A percentile compares a stretch with the other conserved stretches of the same genome.
These are phyloP conservation scores for Massarina eburnea DNA, from an alignment of 2,329 filamentous ascomycete species.

Conservation along the genomic window DNA sequence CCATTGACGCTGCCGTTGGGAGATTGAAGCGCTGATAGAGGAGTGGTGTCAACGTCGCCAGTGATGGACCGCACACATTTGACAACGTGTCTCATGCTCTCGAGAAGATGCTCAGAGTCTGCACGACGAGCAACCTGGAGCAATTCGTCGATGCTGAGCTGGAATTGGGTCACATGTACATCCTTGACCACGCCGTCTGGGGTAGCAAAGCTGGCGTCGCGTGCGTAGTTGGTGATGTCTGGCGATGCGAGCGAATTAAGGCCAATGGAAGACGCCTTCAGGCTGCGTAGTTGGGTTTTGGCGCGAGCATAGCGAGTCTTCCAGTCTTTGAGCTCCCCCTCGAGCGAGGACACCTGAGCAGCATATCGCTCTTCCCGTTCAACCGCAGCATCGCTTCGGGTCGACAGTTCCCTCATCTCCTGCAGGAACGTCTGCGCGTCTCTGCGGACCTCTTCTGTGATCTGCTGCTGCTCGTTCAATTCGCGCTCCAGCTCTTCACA, in stretches of 20 bases:
- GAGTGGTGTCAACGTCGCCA: constrained; percentile 69
- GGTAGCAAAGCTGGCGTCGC: constrained; percentile 68
- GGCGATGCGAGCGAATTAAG: constrained; percentile 60
- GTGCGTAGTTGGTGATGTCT: constrained; percentile 67
- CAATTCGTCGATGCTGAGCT: constrained; percentile 90
- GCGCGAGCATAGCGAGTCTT: constrained; percentile 83
- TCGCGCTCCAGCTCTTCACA: constrained; percentile 52
- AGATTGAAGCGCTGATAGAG: constrained; percentile 43
- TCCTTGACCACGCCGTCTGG: constrained; percentile 82
- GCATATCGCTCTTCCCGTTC: constrained; percentile 81
- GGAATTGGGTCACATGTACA: constrained; percentile 91
- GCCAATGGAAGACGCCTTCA: constrained; percentile 79
- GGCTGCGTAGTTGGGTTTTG: constrained; percentile 81
- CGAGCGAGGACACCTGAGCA: constrained; percentile 72
- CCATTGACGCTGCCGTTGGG: constrained; percentile 40
- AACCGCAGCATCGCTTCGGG: constrained; percentile 74
- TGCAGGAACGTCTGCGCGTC: constrained; percentile 81
- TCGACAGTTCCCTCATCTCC: constrained; percentile 86
- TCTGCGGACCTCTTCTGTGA: constrained; percentile 82
- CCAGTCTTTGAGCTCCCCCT: constrained; percentile 86
- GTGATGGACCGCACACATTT: constrained; percentile 81
- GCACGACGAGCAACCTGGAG: constrained; percentile 73
- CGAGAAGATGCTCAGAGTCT: constrained; percentile 73
- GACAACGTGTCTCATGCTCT: constrained; percentile 85
- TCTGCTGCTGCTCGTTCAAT: constrained; percentile 77